Conservation (phyloP, 2,329 filamentous ascomycete genomes). For the Ceratocystis cubensis region DNA sequence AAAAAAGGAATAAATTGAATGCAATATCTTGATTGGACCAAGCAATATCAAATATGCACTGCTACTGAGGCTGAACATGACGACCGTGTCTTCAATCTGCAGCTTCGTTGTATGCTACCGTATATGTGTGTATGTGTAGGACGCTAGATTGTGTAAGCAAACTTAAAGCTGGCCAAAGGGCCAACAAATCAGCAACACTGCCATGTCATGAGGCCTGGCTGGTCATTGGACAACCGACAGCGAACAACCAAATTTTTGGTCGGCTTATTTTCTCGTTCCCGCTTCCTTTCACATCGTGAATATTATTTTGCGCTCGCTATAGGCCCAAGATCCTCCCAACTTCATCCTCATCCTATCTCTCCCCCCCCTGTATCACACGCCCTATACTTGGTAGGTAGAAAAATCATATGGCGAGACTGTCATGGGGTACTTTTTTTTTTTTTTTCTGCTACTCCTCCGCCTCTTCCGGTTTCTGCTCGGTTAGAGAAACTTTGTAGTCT, state of each 20-base stretch:
- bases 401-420: too few relatives aligned
- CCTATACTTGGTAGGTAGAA: background rate
- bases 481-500: background rate
- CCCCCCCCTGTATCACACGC: background rate
- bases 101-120: background rate
- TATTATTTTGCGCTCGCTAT: background rate
- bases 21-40: background rate
- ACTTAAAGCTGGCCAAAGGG: slow-evolving; percentile 1
- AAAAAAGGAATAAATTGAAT: background rate
- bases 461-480: background rate
- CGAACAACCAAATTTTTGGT: too few relatives aligned
- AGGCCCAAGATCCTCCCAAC: background rate
- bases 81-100: background rate
- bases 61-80: background rate
- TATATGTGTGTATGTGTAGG: background rate
- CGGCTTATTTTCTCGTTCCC: background rate
- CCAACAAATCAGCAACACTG: background rate
- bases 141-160: background rate
- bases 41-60: slow-evolving; percentile 1
- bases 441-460: background rate
- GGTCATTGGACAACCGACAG: too few relatives aligned
- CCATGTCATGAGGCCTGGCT: background rate
- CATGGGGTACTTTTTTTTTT: background rate
- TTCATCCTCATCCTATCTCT: background rate
- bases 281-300: background rate